phyloP scores from a whole-genome alignment of 2,329 filamentous ascomycete genomes.

The Metarhizium robertsii region DNA sequence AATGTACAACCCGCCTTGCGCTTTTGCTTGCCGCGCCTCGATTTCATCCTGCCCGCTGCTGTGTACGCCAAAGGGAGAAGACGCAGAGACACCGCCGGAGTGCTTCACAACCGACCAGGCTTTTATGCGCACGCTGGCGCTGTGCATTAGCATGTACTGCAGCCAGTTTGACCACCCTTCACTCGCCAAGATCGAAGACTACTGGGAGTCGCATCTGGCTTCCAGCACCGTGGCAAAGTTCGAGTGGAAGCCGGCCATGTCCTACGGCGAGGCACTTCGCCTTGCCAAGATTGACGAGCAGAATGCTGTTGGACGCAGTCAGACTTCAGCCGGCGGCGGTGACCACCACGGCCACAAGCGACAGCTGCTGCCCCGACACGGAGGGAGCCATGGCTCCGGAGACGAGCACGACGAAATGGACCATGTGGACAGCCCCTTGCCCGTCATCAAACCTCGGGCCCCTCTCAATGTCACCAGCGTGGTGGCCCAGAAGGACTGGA shows the following conservation, averaged over 20 bases:
- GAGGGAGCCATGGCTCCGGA: not conserved
- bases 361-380: not conserved
- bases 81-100: slow-evolving; percentile 12
- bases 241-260: slow-evolving; percentile 15
- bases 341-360: not conserved
- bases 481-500: slow-evolving; percentile 18
- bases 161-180: slow-evolving; percentile 12
- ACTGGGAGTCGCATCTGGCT: slow-evolving; percentile 19
- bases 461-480: slow-evolving; percentile 24
- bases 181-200: slow-evolving; percentile 13
- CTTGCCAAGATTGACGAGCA: slow-evolving; percentile 14
- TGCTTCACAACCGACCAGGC: slow-evolving; percentile 19
- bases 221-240: slow-evolving; percentile 17
- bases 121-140: slow-evolving; percentile 23
- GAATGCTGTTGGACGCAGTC: not conserved
- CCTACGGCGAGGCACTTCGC: slow-evolving; percentile 18
- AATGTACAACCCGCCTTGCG: slow-evolving; percentile 25
- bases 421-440: slow-evolving; percentile 10
- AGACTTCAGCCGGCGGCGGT: not conserved
- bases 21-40: slow-evolving; percentile 24
- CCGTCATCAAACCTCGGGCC: slow-evolving; percentile 13
- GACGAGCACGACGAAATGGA: not conserved
- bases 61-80: slow-evolving; percentile 18
- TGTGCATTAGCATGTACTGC: slow-evolving; percentile 25
- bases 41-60: slow-evolving; percentile 16